Base-by-base conservation (phyloP, 805 yeast species). In the Wickerhamiella azymoides region DNA sequence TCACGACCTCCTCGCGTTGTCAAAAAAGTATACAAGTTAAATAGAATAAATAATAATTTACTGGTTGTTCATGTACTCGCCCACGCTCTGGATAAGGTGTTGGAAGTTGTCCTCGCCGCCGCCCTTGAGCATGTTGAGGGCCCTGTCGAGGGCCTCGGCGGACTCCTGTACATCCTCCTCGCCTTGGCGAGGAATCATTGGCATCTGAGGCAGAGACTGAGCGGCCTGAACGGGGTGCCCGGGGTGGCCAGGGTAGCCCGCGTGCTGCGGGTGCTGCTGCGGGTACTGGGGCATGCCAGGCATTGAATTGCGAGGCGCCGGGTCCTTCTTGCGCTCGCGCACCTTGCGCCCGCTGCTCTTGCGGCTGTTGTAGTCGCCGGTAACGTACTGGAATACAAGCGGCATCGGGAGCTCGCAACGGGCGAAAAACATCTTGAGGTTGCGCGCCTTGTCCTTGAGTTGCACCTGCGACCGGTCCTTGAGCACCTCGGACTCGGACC, bases 401-500 rank as follows among this genome's bases (percentile, higher is more conserved):
- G 98, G 98, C 2, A 89, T 74, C 9, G 82, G 80, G 32, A 77
- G 62, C 1, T 82, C 83, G 43, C 78, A 73, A 57, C 85, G 83
- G 48, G 86, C 65, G 59, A 80, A 85, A 52, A 79, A 79, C 74
- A 88, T 74, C 60, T 92, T 92, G 85, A 96, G 82, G 59, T 92
- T 92, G 53, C 98, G 73, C 0, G 97, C 97, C 60, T 92, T 92
- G 60, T 92, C 98, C 62, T 92, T 92, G 48, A 92, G 70, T 60
- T 92, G 98, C 14, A 89, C 84, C 57, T 86, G 94, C 3, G 82
- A 80, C 59, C 98, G 70, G 59, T 85, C 83, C 62, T 85, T 89
- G 54, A 92, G 69, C 1, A 79, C 75, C 60, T 92, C 97, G 36
- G 79, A 77, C 21, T 81, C 71, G 39, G 79, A 72, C 3, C 98